phyloP scores from a whole-genome alignment of 2,329 filamentous ascomycete genomes.

The Colletotrichum musae region DNA sequence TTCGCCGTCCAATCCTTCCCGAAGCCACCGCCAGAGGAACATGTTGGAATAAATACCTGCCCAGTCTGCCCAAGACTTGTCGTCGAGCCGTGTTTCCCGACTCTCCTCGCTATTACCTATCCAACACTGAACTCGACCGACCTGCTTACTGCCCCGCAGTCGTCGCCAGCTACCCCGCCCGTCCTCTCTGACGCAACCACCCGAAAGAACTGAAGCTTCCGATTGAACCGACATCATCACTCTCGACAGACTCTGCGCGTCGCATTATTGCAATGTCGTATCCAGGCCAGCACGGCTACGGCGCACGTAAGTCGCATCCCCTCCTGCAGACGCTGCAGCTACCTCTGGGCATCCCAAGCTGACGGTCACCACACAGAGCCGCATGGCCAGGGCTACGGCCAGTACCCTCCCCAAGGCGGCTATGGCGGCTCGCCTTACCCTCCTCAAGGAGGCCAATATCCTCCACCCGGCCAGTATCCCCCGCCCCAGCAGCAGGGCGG shows the following conservation, averaged over 20 bases:
- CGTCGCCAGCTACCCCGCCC: constrained; percentile 10
- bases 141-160: constrained; percentile 18
- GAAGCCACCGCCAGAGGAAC: neutral
- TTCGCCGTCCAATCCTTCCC: neutral
- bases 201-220: constrained; percentile 6
- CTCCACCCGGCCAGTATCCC: constrained; percentile 57
- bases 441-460: constrained; percentile 52
- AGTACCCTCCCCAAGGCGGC: constrained; percentile 49
- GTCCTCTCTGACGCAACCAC: constrained; percentile 29
- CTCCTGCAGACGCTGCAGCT: neutral
- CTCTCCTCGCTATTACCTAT: neutral
- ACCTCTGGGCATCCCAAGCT: neutral
- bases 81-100: constrained; percentile 5
- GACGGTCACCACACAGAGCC: constrained; percentile 22
- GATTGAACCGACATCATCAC: constrained; percentile 20
- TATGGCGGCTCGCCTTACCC: constrained; percentile 48
- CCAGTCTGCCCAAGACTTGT: constrained; percentile 5
- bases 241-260: constrained; percentile 11
- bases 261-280: constrained; percentile 51
- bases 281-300: constrained; percentile 52
- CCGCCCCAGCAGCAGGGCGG: constrained; percentile 53
- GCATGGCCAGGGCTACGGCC: constrained; percentile 56
- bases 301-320: constrained; percentile 48
- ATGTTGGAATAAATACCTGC: constrained; percentile 7
- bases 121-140: neutral